A percentile compares a stretch with the other conserved stretches of the same genome.
Evolutionary conservation across 441 rosid species (phyloP).

Genomic region (Adansonia grandidieri): DNA sequence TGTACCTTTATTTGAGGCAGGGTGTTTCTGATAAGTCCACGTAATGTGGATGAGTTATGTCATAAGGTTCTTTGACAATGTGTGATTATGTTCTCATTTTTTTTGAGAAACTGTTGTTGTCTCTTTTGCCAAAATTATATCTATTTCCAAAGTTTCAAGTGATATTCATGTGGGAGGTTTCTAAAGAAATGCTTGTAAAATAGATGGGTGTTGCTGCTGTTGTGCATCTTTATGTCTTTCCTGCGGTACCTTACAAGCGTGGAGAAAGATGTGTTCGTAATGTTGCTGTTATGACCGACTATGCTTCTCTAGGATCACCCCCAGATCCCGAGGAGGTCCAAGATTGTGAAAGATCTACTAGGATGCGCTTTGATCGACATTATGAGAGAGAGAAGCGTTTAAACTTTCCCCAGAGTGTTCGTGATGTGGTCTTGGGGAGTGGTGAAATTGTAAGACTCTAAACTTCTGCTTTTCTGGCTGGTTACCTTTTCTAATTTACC

Average conservation of each 20-base stretch:
- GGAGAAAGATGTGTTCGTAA: slow-evolving; percentile 98
- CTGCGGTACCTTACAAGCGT: slow-evolving; percentile 88
- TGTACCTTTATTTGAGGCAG: not conserved
- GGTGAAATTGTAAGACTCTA: slow-evolving; percentile 85
- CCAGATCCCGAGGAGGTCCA: slow-evolving; percentile 91
- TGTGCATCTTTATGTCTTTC: slow-evolving; percentile 90
- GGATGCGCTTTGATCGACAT: slow-evolving; percentile 55
- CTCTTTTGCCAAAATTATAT: not conserved
- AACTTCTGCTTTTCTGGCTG: not conserved
- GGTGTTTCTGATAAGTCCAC: not conserved
- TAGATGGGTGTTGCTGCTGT: slow-evolving; percentile 98
- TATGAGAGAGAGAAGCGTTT: slow-evolving; percentile 75
- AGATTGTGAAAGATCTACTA: slow-evolving; percentile 79
- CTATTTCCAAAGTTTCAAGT: slow-evolving; percentile 6
- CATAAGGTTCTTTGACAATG: not conserved
- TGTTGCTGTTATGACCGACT: slow-evolving; percentile 89
- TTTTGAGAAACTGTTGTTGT: not conserved
- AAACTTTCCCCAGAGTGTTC: slow-evolving; percentile 94
- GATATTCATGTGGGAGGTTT: slow-evolving; percentile 17
- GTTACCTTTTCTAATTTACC: not conserved
- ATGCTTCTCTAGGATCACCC: slow-evolving; percentile 84
- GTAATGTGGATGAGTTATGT: not conserved
- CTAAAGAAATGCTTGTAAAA: slow-evolving; percentile 33
- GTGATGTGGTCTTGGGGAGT: slow-evolving; percentile 93
- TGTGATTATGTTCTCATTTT: not conserved